These are phyloP conservation scores for Syzygium aromaticum DNA, from an alignment of 345 rosid species.

Conservation along the genomic window DNA sequence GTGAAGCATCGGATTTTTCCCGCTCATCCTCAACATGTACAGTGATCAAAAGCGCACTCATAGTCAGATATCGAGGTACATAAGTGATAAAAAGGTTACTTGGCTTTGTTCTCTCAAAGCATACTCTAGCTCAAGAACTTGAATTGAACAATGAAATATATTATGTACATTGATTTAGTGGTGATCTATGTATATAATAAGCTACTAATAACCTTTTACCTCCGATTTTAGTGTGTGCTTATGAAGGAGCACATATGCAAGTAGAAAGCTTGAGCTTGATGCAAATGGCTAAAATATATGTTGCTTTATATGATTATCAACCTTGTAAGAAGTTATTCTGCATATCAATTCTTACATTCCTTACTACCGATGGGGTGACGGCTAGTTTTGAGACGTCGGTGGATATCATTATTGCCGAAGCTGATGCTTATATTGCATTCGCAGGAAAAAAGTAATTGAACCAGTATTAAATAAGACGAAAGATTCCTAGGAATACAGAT, in stretches of 20 bases:
- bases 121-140: not conserved
- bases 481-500: not conserved
- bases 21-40: too few species aligned
- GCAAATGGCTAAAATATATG: not conserved
- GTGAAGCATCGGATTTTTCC: not conserved
- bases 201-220: not conserved
- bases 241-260: not conserved
- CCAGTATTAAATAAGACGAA: not conserved
- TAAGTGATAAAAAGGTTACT: not conserved
- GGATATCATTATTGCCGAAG: not conserved
- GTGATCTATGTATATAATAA: too few species aligned
- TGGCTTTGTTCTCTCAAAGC: not conserved
- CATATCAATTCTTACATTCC: not conserved
- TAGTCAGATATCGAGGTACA: not conserved
- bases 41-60: not conserved
- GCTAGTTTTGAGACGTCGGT: not conserved
- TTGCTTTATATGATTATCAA: not conserved
- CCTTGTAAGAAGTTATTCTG: not conserved
- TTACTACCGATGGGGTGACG: not conserved
- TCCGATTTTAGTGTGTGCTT: not conserved
- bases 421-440: not conserved
- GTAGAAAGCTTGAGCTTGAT: slow-evolving; percentile 2
- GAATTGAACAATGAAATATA: not conserved
- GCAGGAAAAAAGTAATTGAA: not conserved
- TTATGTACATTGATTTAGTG: too few species aligned